phyloP scores from a whole-genome alignment of 352 stramenopile species.

The Phytophthora macrochlamydospora region DNA sequence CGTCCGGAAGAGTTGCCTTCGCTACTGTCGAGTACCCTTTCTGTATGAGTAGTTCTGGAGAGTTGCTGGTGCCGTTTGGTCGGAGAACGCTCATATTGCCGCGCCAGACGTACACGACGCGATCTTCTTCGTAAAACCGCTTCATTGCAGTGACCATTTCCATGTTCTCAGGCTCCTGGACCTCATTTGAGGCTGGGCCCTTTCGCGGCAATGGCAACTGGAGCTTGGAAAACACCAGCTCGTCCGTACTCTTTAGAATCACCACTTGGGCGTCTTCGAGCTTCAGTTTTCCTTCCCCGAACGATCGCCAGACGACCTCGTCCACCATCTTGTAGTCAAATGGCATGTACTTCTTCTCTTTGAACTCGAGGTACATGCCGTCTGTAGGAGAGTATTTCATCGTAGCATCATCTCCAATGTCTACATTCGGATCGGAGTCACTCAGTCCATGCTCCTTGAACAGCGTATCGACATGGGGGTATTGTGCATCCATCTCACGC shows the following conservation, averaged over 20 bases:
- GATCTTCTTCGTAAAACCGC: constrained; percentile 19
- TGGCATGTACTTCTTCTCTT: constrained; percentile 43
- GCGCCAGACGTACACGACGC: constrained; percentile 25
- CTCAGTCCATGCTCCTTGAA: constrained; percentile 21
- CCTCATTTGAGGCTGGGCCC: constrained; percentile 1
- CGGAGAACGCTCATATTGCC: constrained; percentile 14
- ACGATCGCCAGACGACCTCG: constrained; percentile 38
- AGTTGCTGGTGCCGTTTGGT: neutral
- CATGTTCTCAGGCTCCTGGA: constrained; percentile 17
- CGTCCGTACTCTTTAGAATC: constrained; percentile 15
- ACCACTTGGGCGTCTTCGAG: constrained; percentile 21
- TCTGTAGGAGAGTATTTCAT: constrained; percentile 29
- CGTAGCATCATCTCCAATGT: constrained; percentile 18
- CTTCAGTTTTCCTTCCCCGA: constrained; percentile 32
- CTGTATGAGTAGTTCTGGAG: constrained; percentile 25
- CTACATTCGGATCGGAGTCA: constrained; percentile 17
- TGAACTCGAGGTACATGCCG: constrained; percentile 39
- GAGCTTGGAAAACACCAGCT: constrained; percentile 25
- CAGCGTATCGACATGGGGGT: constrained; percentile 17
- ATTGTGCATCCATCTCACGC: constrained; percentile 18
- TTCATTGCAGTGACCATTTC: constrained; percentile 22
- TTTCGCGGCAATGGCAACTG: constrained; percentile 14
- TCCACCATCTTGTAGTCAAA: constrained; percentile 37
- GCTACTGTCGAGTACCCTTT: constrained; percentile 26
- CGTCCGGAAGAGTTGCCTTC: constrained; percentile 24